Evolutionary conservation across 140 eudicot species (phyloP).

Genomic region (Flaveria floridana): DNA sequence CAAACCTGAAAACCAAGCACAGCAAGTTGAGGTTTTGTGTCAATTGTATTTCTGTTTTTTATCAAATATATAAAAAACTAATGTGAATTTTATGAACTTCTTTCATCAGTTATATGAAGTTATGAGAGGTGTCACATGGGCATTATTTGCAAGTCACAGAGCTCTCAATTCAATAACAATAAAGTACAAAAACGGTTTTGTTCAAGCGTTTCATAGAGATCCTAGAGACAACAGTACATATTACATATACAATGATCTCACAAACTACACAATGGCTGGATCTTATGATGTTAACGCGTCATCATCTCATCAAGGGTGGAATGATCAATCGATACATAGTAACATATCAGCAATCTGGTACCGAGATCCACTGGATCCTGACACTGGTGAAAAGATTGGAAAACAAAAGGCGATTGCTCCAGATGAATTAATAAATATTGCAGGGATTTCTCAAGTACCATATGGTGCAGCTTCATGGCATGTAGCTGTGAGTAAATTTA

Average conservation of each 20-base stretch:
- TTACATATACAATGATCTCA: conserved; percentile 83
- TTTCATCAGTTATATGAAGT: conserved; percentile 73
- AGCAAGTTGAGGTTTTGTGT: conserved; percentile 80
- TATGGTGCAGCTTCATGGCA: conserved; percentile 99
- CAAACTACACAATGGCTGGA: conserved; percentile 67
- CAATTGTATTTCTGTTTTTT: conserved; percentile 8
- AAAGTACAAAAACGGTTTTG: conserved; percentile 87
- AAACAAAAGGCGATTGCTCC: conserved; percentile 73
- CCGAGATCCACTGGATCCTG: conserved; percentile 73
- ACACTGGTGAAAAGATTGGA: conserved; percentile 74
- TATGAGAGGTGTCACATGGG: conserved; percentile 96
- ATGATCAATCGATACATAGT: conserved; percentile 63
- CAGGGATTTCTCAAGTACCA: conserved; percentile 96
- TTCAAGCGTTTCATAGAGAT: conserved; percentile 94
- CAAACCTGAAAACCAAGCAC: conserved; percentile 73
- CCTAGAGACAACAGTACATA: conserved; percentile 80
- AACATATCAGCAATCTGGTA: conserved; percentile 90
- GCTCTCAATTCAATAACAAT: conserved; percentile 84
- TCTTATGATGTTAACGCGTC: conserved; percentile 45
- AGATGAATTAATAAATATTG: conserved; percentile 83
- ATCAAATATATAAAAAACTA: conserved; percentile 14
- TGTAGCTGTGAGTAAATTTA: conserved; percentile 81
- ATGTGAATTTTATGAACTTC: conserved; percentile 14
- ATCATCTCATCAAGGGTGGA: conserved; percentile 82
- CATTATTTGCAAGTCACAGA: conserved; percentile 77